These are phyloP conservation scores for Pseudozyma sp. DNA, from an alignment of 1,284 basidiomycete species.

Conservation along the genomic window DNA sequence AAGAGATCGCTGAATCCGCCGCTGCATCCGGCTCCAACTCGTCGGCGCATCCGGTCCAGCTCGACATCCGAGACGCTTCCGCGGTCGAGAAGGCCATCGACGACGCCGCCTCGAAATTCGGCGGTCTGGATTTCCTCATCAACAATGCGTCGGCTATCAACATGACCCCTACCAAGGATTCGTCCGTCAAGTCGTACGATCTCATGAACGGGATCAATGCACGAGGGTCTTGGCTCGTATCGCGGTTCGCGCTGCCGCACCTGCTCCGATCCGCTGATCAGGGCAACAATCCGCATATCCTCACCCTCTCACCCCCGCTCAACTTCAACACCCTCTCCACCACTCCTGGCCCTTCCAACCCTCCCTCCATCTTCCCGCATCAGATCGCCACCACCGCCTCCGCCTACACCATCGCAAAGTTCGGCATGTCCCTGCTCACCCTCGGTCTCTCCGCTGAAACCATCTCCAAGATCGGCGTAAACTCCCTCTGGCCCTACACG, in stretches of 20 bases:
- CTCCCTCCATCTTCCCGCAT: slow-evolving; percentile 33
- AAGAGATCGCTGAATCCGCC: slow-evolving; percentile 60
- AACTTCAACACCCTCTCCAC: slow-evolving; percentile 45
- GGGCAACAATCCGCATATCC: slow-evolving; percentile 63
- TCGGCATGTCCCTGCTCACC: slow-evolving; percentile 64
- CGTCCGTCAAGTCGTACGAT: slow-evolving; percentile 56
- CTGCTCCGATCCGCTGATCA: slow-evolving; percentile 44
- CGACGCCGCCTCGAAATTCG: slow-evolving; percentile 49
- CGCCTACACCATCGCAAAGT: slow-evolving; percentile 65
- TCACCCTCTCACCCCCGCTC: slow-evolving; percentile 65
- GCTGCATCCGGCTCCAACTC: slow-evolving; percentile 16
- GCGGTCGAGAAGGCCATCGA: slow-evolving; percentile 60
- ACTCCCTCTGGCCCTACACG: slow-evolving; percentile 62
- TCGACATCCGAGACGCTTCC: slow-evolving; percentile 63
- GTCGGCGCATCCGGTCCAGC: slow-evolving; percentile 58
- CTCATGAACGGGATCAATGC: slow-evolving; percentile 61
- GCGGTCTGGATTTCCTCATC: slow-evolving; percentile 65
- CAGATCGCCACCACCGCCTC: slow-evolving; percentile 44
- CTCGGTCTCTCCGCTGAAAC: slow-evolving; percentile 63
- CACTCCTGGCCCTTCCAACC: slow-evolving; percentile 34
- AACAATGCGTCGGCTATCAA: slow-evolving; percentile 68
- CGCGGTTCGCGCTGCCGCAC: slow-evolving; percentile 62
- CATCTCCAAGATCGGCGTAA: slow-evolving; percentile 53
- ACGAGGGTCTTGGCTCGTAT: slow-evolving; percentile 63
- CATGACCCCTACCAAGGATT: slow-evolving; percentile 49